These are phyloP conservation scores for Gyromitra esculenta DNA, from an alignment of 2,329 filamentous ascomycete species.

Conservation along the genomic window DNA sequence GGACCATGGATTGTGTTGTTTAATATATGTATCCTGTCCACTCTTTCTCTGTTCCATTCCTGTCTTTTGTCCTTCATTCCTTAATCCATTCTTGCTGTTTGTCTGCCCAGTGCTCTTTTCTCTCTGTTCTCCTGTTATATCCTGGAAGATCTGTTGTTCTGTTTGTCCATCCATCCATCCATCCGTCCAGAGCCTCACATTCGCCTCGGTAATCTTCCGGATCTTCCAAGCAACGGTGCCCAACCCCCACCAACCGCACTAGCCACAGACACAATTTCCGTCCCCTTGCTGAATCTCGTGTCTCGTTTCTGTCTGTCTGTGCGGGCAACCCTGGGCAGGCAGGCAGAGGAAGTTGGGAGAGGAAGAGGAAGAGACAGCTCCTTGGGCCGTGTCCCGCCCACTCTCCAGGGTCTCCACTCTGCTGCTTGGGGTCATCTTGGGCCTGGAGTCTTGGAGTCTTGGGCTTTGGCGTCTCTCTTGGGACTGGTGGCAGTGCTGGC, in stretches of 20 bases:
- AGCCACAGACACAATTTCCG: slow-evolving; percentile 45
- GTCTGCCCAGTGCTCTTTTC: not conserved
- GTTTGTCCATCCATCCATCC: too few relatives aligned
- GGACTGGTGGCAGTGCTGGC: slow-evolving; percentile 33
- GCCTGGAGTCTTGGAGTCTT: not conserved
- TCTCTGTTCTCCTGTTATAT: not conserved
- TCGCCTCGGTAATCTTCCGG: not conserved
- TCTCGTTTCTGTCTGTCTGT: slow-evolving; percentile 26
- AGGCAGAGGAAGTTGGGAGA: too few relatives aligned
- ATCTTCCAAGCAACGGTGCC: slow-evolving; percentile 24
- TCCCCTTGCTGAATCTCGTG: slow-evolving; percentile 10
- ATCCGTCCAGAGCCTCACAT: not conserved
- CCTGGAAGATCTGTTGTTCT: not conserved
- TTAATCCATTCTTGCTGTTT: not conserved
- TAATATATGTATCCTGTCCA: not conserved
- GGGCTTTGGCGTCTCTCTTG: not conserved
- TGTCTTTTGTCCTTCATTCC: not conserved
- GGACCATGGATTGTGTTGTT: not conserved
- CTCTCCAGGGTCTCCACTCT: not conserved
- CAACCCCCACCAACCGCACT: not conserved
- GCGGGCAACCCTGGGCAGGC: not conserved
- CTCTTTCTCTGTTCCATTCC: not conserved
- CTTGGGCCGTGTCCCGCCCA: not conserved
- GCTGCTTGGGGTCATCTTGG: too few relatives aligned
- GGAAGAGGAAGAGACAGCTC: too few relatives aligned